phyloP scores from a whole-genome alignment of 2,329 filamentous ascomycete species.

The Blastomyces silverae region DNA sequence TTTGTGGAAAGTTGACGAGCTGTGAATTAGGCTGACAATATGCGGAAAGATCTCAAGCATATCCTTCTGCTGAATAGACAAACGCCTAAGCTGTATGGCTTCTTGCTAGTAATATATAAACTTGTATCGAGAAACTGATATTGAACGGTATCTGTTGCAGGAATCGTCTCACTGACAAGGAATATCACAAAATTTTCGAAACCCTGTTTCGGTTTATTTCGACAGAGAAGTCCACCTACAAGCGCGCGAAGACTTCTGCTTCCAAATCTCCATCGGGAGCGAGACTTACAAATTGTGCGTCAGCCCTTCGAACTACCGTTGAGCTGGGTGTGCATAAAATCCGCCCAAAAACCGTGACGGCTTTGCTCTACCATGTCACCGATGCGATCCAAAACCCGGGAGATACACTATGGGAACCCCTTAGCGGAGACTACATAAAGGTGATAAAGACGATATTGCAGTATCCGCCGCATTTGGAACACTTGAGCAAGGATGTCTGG shows the following conservation, averaged over 20 bases:
- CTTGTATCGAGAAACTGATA: not conserved
- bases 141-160: slow-evolving; percentile 22
- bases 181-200: slow-evolving; percentile 76
- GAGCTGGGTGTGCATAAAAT: slow-evolving; percentile 62
- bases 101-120: slow-evolving; percentile 7
- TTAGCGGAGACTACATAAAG: slow-evolving; percentile 73
- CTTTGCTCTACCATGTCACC: slow-evolving; percentile 73
- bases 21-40: slow-evolving; percentile 19
- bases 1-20: not conserved
- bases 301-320: slow-evolving; percentile 64
- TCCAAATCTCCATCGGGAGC: slow-evolving; percentile 46
- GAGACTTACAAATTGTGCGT: slow-evolving; percentile 62
- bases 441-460: slow-evolving; percentile 63
- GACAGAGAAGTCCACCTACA: slow-evolving; percentile 61
- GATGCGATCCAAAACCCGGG: slow-evolving; percentile 61
- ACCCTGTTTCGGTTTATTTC: slow-evolving; percentile 65
- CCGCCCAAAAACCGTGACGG: slow-evolving; percentile 68
- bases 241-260: slow-evolving; percentile 49
- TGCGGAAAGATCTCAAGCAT: slow-evolving; percentile 46
- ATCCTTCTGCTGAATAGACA: slow-evolving; percentile 50
- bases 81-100: slow-evolving; percentile 33
- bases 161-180: slow-evolving; percentile 59
- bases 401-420: slow-evolving; percentile 59
- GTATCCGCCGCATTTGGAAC: slow-evolving; percentile 70
- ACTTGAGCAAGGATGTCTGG: slow-evolving; percentile 65